These are phyloP conservation scores for Leersia perrieri DNA, from an alignment of 176 grass and related monocot species.

Conservation along the genomic window DNA sequence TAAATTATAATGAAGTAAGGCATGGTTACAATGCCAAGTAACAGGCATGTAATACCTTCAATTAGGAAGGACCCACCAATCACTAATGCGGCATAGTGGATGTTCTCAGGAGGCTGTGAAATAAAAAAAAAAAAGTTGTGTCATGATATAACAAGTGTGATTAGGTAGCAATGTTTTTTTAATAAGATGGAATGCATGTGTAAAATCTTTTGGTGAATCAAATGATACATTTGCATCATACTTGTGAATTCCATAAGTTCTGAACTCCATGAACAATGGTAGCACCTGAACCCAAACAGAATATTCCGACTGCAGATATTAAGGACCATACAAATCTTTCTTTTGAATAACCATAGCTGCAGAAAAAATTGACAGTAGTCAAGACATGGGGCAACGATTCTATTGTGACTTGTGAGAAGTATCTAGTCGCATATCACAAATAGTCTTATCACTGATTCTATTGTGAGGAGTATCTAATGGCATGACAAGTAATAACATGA, in stretches of 20 bases:
- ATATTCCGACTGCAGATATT: constrained; percentile 98
- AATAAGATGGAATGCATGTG: constrained; percentile 24
- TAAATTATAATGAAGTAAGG: not conserved
- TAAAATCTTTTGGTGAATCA: constrained; percentile 19
- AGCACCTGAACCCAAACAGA: constrained; percentile 92
- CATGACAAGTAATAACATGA: constrained; percentile 4
- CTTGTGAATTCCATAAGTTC: constrained; percentile 89
- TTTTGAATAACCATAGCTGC: constrained; percentile 98
- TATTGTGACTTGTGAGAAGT: not conserved
- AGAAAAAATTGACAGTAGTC: constrained; percentile 36
- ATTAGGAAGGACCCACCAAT: constrained; percentile 92
- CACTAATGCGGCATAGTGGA: constrained; percentile 91
- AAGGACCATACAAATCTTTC: constrained; percentile 99
- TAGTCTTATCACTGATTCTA: constrained; percentile 2
- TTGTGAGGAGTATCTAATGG: not conserved
- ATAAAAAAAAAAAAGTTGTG: too few relatives aligned
- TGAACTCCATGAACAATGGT: constrained; percentile 97
- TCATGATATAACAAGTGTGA: constrained; percentile 7
- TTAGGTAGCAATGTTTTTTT: constrained; percentile 28
- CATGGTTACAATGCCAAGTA: not conserved
- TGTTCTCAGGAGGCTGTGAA: constrained; percentile 83
- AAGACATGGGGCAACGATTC: constrained; percentile 16
- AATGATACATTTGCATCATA: constrained; percentile 42
- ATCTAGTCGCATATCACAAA: not conserved
- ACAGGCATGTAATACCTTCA: constrained; percentile 65